phyloP scores from a whole-genome alignment of 352 stramenopile genomes.

The Halophytophthora polymorphica region DNA sequence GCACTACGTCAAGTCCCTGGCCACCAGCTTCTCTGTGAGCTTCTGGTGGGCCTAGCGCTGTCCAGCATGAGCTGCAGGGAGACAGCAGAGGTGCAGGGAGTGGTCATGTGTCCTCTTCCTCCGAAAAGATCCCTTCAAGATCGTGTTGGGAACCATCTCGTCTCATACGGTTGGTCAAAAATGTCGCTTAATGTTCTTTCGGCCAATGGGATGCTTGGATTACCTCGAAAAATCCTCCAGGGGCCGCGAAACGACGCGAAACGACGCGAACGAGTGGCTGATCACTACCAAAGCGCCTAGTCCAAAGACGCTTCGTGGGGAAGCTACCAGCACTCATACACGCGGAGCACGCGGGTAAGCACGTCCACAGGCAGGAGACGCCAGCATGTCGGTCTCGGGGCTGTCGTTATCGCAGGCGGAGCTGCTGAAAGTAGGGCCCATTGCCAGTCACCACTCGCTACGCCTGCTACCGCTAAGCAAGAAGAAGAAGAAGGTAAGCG shows the following conservation, averaged over 20 bases:
- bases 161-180: too few species aligned
- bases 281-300: too few species aligned
- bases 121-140: too few species aligned
- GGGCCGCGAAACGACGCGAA: not conserved
- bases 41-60: constrained; percentile 64
- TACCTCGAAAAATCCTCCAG: too few species aligned
- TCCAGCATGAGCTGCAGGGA: too few species aligned
- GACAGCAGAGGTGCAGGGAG: too few species aligned
- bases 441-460: constrained; percentile 73
- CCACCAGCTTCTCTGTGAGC: constrained; percentile 78
- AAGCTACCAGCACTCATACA: not conserved
- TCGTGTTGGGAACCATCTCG: too few species aligned
- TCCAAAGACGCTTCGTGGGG: not conserved
- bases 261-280: too few species aligned
- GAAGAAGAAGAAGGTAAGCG: constrained; percentile 80
- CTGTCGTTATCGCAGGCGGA: constrained; percentile 66
- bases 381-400: constrained; percentile 26
- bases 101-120: not conserved
- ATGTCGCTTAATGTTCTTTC: too few species aligned
- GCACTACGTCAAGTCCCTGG: constrained; percentile 86
- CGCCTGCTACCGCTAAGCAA: constrained; percentile 78
- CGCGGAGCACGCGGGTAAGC: not conserved
- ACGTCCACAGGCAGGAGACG: not conserved
- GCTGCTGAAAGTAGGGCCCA: constrained; percentile 77
- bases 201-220: too few species aligned